Percentiles rank a stretch among this genome's conserved stretches.
Conservation (phyloP, 1,284 basidiomycete species). For the Cutaneotrichosporon mucoides region DNA sequence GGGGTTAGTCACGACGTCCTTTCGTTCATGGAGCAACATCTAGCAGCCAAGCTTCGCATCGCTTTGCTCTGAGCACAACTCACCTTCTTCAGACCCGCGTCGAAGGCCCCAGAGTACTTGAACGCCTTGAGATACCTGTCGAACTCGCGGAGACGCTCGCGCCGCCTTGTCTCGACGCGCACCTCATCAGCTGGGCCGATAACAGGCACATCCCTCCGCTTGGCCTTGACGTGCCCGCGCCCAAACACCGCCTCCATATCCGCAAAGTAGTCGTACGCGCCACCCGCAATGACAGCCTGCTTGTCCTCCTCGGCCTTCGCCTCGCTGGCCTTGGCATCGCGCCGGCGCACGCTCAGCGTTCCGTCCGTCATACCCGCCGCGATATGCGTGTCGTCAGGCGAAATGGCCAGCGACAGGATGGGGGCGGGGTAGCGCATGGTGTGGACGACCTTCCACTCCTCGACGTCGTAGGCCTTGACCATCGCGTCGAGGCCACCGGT, state of each 20-base stretch:
- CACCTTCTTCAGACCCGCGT: slow-evolving; percentile 80
- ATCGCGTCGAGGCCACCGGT: slow-evolving; percentile 92
- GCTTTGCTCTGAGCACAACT: no score
- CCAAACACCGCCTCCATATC: slow-evolving; percentile 60
- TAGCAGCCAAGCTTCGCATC: no score
- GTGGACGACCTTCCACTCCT: slow-evolving; percentile 90
- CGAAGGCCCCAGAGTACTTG: slow-evolving; percentile 91
- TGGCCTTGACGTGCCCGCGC: slow-evolving; percentile 58
- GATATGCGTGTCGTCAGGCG: slow-evolving; percentile 97
- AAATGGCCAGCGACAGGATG: slow-evolving; percentile 83
- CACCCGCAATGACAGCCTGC: slow-evolving; percentile 56
- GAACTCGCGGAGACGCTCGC: slow-evolving; percentile 75
- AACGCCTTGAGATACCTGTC: slow-evolving; percentile 87
- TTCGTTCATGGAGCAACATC: no score
- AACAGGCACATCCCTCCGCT: slow-evolving; percentile 52
- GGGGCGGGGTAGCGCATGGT: slow-evolving; percentile 98
- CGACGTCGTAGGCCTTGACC: slow-evolving; percentile 97
- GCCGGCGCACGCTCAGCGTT: slow-evolving; percentile 79
- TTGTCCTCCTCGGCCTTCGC: slow-evolving; percentile 51
- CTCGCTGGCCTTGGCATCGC: slow-evolving; percentile 71
- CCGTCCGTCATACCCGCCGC: slow-evolving; percentile 96
- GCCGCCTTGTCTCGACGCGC: slow-evolving; percentile 67
- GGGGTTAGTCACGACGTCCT: no score
- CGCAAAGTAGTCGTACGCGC: slow-evolving; percentile 67
- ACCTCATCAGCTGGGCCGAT: slow-evolving; percentile 63